Conservation (phyloP, 75 land plant species). For the Pseudotsuga menziesii region DNA sequence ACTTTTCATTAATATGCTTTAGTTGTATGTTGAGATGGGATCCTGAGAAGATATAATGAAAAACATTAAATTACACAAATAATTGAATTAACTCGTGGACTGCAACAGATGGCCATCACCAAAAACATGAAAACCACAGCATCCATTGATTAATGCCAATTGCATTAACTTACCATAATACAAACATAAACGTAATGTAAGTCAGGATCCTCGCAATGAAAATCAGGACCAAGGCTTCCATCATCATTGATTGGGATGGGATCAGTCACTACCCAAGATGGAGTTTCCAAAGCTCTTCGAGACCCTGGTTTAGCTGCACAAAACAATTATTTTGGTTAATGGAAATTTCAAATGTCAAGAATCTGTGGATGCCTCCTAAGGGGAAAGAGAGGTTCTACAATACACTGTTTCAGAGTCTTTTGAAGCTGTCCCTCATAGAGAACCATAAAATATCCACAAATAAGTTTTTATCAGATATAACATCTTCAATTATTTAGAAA, state of each 20-base stretch:
- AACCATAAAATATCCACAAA: neutral
- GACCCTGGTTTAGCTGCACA: conserved; percentile 61
- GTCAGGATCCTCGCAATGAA: conserved; percentile 52
- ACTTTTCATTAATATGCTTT: too few species aligned
- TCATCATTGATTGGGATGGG: conserved; percentile 65
- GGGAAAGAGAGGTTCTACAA: neutral
- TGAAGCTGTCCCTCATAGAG: neutral
- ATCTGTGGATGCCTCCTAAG: neutral
- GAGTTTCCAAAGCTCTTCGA: conserved; percentile 23
- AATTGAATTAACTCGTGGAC: too few species aligned
- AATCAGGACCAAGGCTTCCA: conserved; percentile 28
- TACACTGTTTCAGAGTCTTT: neutral
- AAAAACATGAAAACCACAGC: too few species aligned
- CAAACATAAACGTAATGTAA: conserved; percentile 91
- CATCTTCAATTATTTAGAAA: neutral
- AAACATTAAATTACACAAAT: too few species aligned
- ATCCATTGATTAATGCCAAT: too few species aligned
- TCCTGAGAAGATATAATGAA: too few species aligned
- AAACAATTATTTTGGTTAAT: neutral
- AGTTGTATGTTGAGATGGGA: too few species aligned
- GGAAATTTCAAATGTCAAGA: neutral
- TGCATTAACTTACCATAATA: conserved; percentile 53
- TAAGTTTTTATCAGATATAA: neutral
- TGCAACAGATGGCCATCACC: too few species aligned
- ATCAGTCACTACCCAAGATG: conserved; percentile 38